Percentiles rank a stretch among this genome's conserved stretches.
These are phyloP conservation scores for Zasmidium citrigriseum DNA, from an alignment of 2,329 filamentous ascomycete genomes.

Conservation along the genomic window DNA sequence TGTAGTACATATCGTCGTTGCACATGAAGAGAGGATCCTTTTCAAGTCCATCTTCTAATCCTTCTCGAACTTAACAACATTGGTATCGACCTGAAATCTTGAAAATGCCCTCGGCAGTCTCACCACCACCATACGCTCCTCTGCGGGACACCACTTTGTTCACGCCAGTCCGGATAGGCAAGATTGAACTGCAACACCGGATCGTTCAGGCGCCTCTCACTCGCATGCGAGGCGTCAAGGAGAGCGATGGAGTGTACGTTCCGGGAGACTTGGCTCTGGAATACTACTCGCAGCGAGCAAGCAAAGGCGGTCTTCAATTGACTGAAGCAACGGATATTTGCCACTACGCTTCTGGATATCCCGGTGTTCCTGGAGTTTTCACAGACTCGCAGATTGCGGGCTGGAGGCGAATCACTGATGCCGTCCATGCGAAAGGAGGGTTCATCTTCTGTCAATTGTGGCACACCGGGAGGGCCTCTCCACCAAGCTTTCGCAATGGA, in stretches of 20 bases:
- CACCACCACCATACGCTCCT: conserved; percentile 14
- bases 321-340: conserved; percentile 57
- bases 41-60: background rate
- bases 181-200: conserved; percentile 39
- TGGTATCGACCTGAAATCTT: background rate
- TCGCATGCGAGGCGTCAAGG: conserved; percentile 39
- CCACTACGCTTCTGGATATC: conserved; percentile 45
- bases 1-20: background rate
- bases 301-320: conserved; percentile 50
- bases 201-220: conserved; percentile 42
- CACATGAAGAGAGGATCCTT: background rate
- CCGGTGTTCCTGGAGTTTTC: conserved; percentile 59
- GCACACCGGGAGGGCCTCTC: conserved; percentile 54
- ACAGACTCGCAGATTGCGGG: conserved; percentile 55
- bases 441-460: conserved; percentile 65
- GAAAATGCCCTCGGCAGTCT: conserved; percentile 17
- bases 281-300: conserved; percentile 58
- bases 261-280: conserved; percentile 41
- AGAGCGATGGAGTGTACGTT: conserved; percentile 46
- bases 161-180: conserved; percentile 35
- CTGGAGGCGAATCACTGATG: conserved; percentile 62
- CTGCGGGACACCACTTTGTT: conserved; percentile 34
- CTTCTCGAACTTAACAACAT: background rate
- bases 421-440: conserved; percentile 64
- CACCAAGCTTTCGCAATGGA: conserved; percentile 24